Percentiles rank a stretch among this genome's conserved stretches.
Evolutionary conservation across 2,329 filamentous ascomycete genomes (phyloP).

Genomic region (Fusarium chaquense): DNA sequence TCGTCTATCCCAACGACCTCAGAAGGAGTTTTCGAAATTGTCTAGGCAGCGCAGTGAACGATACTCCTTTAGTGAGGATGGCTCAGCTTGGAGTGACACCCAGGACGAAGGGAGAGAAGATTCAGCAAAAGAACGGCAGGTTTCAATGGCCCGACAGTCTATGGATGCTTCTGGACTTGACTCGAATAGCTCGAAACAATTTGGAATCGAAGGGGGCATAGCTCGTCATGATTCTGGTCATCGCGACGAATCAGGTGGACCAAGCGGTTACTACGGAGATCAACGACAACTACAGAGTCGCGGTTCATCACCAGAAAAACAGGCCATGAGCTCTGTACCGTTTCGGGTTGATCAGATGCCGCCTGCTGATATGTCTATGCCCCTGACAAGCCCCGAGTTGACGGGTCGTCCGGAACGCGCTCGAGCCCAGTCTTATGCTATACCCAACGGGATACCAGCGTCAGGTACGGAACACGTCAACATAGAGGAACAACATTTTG

Average conservation of each 20-base stretch:
- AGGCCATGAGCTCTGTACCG: conserved; percentile 23
- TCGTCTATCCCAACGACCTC: conserved; percentile 43
- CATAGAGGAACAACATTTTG: conserved; percentile 46
- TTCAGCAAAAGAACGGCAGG: conserved; percentile 30
- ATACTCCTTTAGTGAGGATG: conserved; percentile 47
- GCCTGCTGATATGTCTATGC: conserved; percentile 39
- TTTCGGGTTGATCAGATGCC: conserved; percentile 42
- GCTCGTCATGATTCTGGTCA: conserved; percentile 30
- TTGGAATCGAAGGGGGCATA: conserved; percentile 11
- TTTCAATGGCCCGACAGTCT: conserved; percentile 13
- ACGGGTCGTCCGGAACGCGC: conserved; percentile 35
- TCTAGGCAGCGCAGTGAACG: conserved; percentile 37
- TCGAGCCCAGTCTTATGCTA: conserved; percentile 40
- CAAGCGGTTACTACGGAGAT: conserved; percentile 35
- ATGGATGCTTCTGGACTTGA: conserved; percentile 26
- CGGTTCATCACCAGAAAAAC: conserved; percentile 44
- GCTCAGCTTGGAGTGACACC: conserved; percentile 47
- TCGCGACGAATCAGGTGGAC: conserved; percentile 25
- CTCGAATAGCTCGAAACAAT: conserved; percentile 5
- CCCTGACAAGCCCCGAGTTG: conserved; percentile 40
- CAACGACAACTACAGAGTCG: conserved; percentile 39
- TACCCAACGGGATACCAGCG: conserved; percentile 40
- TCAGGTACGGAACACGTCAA: conserved; percentile 36
- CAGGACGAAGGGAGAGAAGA: conserved; percentile 45
- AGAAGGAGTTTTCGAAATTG: conserved; percentile 44